Evolutionary conservation across 495 filamentous ascomycete genomes (phyloP).

Genomic region (Penicillium robsamsonii): DNA sequence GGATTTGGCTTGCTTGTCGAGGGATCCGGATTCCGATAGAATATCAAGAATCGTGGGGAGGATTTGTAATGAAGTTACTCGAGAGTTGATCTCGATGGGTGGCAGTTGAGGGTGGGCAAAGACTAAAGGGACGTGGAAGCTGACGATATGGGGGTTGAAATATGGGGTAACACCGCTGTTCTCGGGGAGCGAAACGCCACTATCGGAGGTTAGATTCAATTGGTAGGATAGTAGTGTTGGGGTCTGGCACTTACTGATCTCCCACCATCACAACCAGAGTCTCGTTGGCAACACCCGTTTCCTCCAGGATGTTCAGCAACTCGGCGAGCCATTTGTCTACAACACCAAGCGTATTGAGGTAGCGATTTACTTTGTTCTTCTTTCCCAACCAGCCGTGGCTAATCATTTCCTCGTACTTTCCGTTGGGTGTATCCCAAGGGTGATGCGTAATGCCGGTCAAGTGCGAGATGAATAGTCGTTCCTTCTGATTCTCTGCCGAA

Average conservation of each 20-base stretch:
- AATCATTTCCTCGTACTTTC: constrained; percentile 31
- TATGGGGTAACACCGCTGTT: constrained; percentile 33
- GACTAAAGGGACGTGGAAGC: constrained; percentile 41
- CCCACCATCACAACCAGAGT: constrained; percentile 44
- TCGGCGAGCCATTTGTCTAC: constrained; percentile 38
- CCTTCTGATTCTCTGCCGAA: constrained; percentile 32
- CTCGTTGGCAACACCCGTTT: constrained; percentile 40
- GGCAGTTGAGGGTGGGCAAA: constrained; percentile 42
- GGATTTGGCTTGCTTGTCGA: constrained; percentile 22
- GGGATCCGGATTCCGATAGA: constrained; percentile 33
- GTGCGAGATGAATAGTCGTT: constrained; percentile 43
- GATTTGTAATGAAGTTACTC: constrained; percentile 38
- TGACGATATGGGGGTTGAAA: constrained; percentile 40
- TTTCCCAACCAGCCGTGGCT: constrained; percentile 22
- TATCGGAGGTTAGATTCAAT: constrained; percentile 6
- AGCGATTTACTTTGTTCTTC: constrained; percentile 29
- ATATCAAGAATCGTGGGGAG: constrained; percentile 45
- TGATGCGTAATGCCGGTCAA: constrained; percentile 45
- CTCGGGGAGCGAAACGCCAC: constrained; percentile 33
- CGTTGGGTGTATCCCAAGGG: constrained; percentile 37
- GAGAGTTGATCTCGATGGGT: constrained; percentile 32
- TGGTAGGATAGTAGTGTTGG: neutral
- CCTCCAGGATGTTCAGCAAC: constrained; percentile 35
- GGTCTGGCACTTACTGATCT: constrained; percentile 36
- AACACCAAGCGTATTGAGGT: constrained; percentile 42